These are phyloP conservation scores for Neonectria punicea DNA, from an alignment of 2,329 filamentous ascomycete species.

Conservation along the genomic window DNA sequence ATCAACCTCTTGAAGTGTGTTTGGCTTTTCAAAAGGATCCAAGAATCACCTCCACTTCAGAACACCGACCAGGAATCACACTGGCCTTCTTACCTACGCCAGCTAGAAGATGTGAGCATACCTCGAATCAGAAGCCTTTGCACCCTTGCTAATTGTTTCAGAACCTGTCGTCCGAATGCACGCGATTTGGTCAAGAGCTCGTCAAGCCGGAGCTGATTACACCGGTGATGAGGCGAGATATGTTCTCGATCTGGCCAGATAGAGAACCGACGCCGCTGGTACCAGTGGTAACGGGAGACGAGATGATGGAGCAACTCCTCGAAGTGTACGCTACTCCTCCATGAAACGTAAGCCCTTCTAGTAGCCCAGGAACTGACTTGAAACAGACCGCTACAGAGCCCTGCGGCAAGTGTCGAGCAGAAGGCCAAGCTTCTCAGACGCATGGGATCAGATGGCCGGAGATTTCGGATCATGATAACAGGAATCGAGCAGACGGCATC, in stretches of 20 bases:
- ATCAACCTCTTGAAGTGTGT: slow-evolving; percentile 48
- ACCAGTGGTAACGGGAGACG: slow-evolving; percentile 46
- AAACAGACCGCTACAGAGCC: slow-evolving; percentile 33
- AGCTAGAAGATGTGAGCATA: slow-evolving; percentile 46
- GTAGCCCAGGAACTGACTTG: slow-evolving; percentile 14
- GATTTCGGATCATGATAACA: slow-evolving; percentile 42
- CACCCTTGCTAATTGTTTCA: slow-evolving; percentile 22
- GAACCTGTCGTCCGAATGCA: slow-evolving; percentile 43
- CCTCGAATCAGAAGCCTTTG: rapidly evolving
- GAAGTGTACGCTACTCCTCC: slow-evolving; percentile 34
- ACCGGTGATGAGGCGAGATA: slow-evolving; percentile 33
- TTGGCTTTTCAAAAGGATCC: slow-evolving; percentile 43
- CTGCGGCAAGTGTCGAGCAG: slow-evolving; percentile 33
- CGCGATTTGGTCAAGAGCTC: slow-evolving; percentile 43
- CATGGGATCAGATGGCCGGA: slow-evolving; percentile 40
- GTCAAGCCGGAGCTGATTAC: slow-evolving; percentile 37
- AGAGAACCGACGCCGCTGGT: slow-evolving; percentile 41
- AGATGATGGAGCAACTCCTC: slow-evolving; percentile 48
- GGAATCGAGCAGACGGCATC: slow-evolving; percentile 35
- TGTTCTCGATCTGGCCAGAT: slow-evolving; percentile 47
- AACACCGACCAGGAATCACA: slow-evolving; percentile 41
- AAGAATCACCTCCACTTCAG: slow-evolving; percentile 27
- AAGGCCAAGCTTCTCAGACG: slow-evolving; percentile 43
- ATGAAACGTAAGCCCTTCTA: too few species aligned
- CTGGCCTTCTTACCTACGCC: slow-evolving; percentile 48